A percentile compares a stretch with the other conserved stretches of the same genome.
These are phyloP conservation scores for Spirogloea muscicola DNA, from an alignment of 139 green algal species.

Conservation along the genomic window DNA sequence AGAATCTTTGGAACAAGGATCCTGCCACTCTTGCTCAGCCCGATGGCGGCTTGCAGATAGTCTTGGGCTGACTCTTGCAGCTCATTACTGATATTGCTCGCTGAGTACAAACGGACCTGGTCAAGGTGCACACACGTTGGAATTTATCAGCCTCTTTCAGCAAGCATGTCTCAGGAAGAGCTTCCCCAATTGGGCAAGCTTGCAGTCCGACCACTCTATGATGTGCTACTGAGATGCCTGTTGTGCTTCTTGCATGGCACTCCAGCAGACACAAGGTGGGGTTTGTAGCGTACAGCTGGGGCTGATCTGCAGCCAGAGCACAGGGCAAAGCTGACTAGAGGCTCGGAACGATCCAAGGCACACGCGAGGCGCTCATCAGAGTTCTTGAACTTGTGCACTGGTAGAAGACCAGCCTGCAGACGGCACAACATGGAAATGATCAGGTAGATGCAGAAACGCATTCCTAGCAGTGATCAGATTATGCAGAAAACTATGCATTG, in stretches of 20 bases:
- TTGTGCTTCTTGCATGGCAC: not conserved
- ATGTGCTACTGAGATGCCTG: not conserved
- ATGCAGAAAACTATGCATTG: not conserved
- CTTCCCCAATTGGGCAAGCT: not conserved
- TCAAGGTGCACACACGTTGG: not conserved
- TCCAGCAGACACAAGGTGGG: not conserved
- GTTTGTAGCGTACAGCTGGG: not conserved
- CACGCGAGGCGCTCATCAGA: constrained; percentile 5
- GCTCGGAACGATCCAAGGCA: not conserved
- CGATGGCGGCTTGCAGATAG: constrained; percentile 14
- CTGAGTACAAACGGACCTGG: constrained; percentile 26
- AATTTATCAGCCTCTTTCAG: constrained; percentile 1
- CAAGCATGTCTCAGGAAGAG: not conserved
- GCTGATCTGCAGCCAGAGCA: not conserved
- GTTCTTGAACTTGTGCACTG: constrained; percentile 5
- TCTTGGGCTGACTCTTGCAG: constrained; percentile 4
- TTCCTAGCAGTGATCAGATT: too few species aligned
- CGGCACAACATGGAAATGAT: too few species aligned
- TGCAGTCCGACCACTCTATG: not conserved
- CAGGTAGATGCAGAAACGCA: too few species aligned
- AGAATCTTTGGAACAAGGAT: constrained; percentile 31
- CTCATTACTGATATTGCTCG: not conserved
- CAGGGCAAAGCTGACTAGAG: constrained; percentile 16
- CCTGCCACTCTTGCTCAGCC: constrained; percentile 4
- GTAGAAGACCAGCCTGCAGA: constrained; percentile 4